Evolutionary conservation across 352 stramenopile species (phyloP).

Genomic region (Phytopythium chamaehyphon): DNA sequence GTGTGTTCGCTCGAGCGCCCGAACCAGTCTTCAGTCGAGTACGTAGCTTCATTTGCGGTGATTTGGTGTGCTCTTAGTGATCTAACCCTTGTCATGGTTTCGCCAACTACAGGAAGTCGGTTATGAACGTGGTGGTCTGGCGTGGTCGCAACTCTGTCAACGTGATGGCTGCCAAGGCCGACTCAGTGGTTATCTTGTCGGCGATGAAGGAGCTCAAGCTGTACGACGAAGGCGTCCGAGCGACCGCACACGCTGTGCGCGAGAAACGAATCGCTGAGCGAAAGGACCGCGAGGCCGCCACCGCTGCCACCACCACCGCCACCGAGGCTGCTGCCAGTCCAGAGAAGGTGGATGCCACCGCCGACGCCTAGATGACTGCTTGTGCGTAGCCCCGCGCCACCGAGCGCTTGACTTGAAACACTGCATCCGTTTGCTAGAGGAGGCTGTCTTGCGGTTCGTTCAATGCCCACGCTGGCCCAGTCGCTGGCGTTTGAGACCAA

Average conservation of each 20-base stretch:
- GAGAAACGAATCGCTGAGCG: slow-evolving; percentile 42
- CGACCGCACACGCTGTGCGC: slow-evolving; percentile 43
- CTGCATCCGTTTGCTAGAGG: no score
- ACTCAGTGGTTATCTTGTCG: slow-evolving; percentile 66
- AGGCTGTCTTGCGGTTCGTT: no score
- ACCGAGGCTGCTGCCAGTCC: not conserved
- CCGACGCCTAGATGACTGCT: not conserved
- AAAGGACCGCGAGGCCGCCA: slow-evolving; percentile 29
- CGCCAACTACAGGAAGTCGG: slow-evolving; percentile 45
- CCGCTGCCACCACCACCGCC: slow-evolving; percentile 20
- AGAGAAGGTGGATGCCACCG: no score
- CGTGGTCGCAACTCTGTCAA: slow-evolving; percentile 84
- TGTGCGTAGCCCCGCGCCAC: not conserved
- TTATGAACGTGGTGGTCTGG: slow-evolving; percentile 86
- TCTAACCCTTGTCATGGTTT: slow-evolving; percentile 12
- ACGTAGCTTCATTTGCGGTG: slow-evolving; percentile 19
- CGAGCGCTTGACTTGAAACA: no score
- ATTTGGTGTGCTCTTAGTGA: not conserved
- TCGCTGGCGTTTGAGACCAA: no score
- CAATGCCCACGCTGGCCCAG: no score
- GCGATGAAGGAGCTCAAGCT: slow-evolving; percentile 86
- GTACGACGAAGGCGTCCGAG: slow-evolving; percentile 43
- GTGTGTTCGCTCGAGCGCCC: slow-evolving; percentile 67
- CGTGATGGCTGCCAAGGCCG: slow-evolving; percentile 81
- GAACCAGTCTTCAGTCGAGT: slow-evolving; percentile 61